These are phyloP conservation scores for Saccharomyces hybrid DNA, from an alignment of 1,139 yeast species.

Conservation along the genomic window DNA sequence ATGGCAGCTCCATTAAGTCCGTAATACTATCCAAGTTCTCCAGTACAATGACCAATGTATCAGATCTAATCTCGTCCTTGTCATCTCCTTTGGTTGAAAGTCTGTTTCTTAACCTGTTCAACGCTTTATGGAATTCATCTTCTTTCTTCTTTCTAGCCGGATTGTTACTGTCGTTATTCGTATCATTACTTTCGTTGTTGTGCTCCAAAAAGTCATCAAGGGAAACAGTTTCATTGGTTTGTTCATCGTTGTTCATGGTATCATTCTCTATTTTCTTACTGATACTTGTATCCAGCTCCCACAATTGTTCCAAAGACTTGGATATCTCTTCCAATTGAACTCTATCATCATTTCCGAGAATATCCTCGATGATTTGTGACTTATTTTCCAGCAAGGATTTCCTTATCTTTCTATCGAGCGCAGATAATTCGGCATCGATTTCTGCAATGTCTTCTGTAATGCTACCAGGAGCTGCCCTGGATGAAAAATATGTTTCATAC, in stretches of 20 bases:
- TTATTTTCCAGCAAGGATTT: slow-evolving; percentile 31
- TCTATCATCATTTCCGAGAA: slow-evolving; percentile 23
- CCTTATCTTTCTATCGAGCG: slow-evolving; percentile 35
- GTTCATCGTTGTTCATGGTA: slow-evolving; percentile 8
- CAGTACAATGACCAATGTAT: slow-evolving; percentile 40
- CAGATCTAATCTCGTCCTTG: slow-evolving; percentile 15
- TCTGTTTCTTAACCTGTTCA: slow-evolving; percentile 24
- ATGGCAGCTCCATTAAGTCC: slow-evolving; percentile 77
- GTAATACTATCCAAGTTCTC: slow-evolving; percentile 64
- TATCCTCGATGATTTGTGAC: slow-evolving; percentile 31
- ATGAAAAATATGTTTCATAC: slow-evolving; percentile 27
- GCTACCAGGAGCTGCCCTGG: slow-evolving; percentile 26
- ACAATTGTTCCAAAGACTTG: slow-evolving; percentile 31
- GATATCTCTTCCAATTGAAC: slow-evolving; percentile 25
- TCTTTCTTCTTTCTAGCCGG: slow-evolving; percentile 13
- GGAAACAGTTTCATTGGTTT: slow-evolving; percentile 1
- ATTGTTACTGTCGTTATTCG: not conserved
- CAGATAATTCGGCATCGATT: slow-evolving; percentile 37
- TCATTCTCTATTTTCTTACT: slow-evolving; percentile 13
- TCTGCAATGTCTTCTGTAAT: slow-evolving; percentile 44
- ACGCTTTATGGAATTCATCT: slow-evolving; percentile 32
- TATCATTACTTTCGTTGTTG: slow-evolving; percentile 13
- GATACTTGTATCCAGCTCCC: slow-evolving; percentile 28
- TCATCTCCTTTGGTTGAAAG: slow-evolving; percentile 10
- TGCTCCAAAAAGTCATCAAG: slow-evolving; percentile 5